phyloP scores from a whole-genome alignment of 768 basidiomycete genomes.

The Pleurotus eryngii region DNA sequence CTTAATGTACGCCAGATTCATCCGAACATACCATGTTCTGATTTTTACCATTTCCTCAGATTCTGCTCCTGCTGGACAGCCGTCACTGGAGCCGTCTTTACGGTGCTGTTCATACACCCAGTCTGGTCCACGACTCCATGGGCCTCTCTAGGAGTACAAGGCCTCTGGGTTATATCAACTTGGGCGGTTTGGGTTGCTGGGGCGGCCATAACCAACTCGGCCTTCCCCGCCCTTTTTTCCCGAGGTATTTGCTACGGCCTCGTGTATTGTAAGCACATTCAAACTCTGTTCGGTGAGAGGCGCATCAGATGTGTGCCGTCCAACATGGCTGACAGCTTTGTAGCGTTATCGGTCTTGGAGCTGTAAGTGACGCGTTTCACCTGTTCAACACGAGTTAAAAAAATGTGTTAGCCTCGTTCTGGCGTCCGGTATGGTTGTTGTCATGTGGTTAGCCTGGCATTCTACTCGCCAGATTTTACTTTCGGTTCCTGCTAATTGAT shows the following conservation, averaged over 20 bases:
- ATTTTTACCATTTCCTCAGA: constrained; percentile 26
- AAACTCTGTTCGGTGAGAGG: constrained; percentile 47
- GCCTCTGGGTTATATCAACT: constrained; percentile 54
- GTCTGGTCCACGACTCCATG: constrained; percentile 50
- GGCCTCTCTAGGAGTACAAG: constrained; percentile 57
- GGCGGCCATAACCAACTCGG: constrained; percentile 46
- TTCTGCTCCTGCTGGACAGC: constrained; percentile 62
- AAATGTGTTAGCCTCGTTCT: constrained; percentile 35
- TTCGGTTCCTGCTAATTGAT: neutral
- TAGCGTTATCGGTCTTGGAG: constrained; percentile 49
- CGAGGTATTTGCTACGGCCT: constrained; percentile 37
- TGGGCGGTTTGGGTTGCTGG: constrained; percentile 63
- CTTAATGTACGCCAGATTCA: constrained; percentile 38
- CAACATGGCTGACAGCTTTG: neutral
- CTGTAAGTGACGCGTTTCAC: constrained; percentile 34
- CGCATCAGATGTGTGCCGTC: neutral
- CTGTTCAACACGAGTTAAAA: constrained; percentile 9
- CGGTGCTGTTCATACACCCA: constrained; percentile 61
- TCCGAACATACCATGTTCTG: neutral
- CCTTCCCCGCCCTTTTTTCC: constrained; percentile 42
- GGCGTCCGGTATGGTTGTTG: constrained; percentile 42
- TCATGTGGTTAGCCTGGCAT: constrained; percentile 52
- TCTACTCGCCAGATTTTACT: constrained; percentile 36
- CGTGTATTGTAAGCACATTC: constrained; percentile 57
- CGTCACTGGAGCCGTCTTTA: constrained; percentile 46